Evolutionary conservation across 352 stramenopile genomes (phyloP).

Genomic region (Phytophthora aleatoria): DNA sequence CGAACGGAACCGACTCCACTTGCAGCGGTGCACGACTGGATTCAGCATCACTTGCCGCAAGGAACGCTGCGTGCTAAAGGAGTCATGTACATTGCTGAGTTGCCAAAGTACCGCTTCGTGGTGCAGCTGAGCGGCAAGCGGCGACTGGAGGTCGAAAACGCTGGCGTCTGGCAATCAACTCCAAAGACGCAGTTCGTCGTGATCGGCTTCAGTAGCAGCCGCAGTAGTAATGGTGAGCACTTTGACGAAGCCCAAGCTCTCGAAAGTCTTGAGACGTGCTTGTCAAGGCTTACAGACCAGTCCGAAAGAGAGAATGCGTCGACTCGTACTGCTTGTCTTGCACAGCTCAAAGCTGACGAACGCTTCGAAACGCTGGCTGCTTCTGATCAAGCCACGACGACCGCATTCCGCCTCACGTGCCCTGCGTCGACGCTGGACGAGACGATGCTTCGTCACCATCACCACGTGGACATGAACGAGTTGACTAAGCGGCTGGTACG

Average conservation of each 20-base stretch:
- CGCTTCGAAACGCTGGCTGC: slow-evolving; percentile 39
- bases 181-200: slow-evolving; percentile 79
- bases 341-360: slow-evolving; percentile 44
- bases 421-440: slow-evolving; percentile 56
- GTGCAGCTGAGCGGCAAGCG: slow-evolving; percentile 74
- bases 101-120: slow-evolving; percentile 64
- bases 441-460: slow-evolving; percentile 71
- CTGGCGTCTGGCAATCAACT: slow-evolving; percentile 55
- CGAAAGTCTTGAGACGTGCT: slow-evolving; percentile 34
- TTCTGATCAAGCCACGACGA: slow-evolving; percentile 11
- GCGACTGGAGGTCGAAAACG: slow-evolving; percentile 68
- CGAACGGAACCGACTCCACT: slow-evolving; percentile 43
- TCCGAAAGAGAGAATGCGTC: slow-evolving; percentile 9
- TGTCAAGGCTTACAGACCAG: slow-evolving; percentile 20
- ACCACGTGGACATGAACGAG: slow-evolving; percentile 79
- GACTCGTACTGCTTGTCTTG: slow-evolving; percentile 22
- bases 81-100: slow-evolving; percentile 66
- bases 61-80: slow-evolving; percentile 64
- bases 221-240: slow-evolving; percentile 2
- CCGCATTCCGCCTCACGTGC: slow-evolving; percentile 56
- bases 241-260: slow-evolving; percentile 43
- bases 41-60: slow-evolving; percentile 40
- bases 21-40: slow-evolving; percentile 55
- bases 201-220: slow-evolving; percentile 44
- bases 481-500: slow-evolving; percentile 57